Evolutionary conservation across 2,329 filamentous ascomycete species (phyloP), one percentile per base, ranked within the genome.

Genomic region (Magnaporthiopsis rhizophila): DNA sequence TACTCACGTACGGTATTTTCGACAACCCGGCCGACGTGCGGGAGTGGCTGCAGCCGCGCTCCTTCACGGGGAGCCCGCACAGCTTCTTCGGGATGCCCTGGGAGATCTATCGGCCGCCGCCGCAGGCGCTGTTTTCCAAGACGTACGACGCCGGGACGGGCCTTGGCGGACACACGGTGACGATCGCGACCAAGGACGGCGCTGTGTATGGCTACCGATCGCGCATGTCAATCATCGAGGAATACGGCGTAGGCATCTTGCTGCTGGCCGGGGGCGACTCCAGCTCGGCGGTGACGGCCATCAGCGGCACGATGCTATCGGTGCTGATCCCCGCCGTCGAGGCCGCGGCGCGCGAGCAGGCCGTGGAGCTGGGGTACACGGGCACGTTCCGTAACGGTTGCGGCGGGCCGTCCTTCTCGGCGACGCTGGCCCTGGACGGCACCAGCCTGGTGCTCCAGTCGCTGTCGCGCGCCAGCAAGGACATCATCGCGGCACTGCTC

Each of bases 31-130:
- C 66, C 6, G 50, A 62, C 2, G 66, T 67, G 30, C 64, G 64
- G 24, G 65, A 65, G 57, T 69, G 68, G 68, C 64, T 70, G 32
- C 64, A 70, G 60, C 69, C 68, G 32, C 61, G 65, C 7, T 32
- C 61, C n/a, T 70, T 70, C 34, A 61, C 68, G 3, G 69, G 68
- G 8, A 66, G 64, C 9, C 61, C 50, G 8, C 30, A 64, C 32
- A 67, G 64, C 15, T 65, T 67, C 32, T 66, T 70, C 36, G 69
- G 69, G 1, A 62, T 61, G 64, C 68, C 68, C 18, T 70, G 69
- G 69, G 69, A 70, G 65, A 70, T 70, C 28, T 70, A 65, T 53
- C 66, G 69, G 7, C 69, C 69, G 2, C 61, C 64, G 1, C 67
- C 69, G 2, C n/a, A 60, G 28, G 58, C 67, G 45, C 21, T 70